Conservation (phyloP, 345 rosid genomes). For the Lepidium didymum region DNA sequence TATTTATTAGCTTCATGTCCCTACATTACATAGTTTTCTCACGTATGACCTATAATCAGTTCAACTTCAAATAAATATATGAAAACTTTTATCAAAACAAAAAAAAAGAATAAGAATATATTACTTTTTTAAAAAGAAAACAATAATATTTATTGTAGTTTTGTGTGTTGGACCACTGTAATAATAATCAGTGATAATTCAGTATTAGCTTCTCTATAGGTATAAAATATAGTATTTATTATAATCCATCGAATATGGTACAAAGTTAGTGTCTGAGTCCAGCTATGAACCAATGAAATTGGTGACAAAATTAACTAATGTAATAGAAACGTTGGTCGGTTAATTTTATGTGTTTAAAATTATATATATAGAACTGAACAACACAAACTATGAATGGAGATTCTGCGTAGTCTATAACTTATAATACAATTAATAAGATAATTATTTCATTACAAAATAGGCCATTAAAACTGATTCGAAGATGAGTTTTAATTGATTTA, state of each 20-base stretch:
- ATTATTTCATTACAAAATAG: too few relatives aligned
- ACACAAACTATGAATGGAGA: background rate
- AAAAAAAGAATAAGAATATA: too few relatives aligned
- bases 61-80: background rate
- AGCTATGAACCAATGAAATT: background rate
- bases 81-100: too few relatives aligned
- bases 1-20: background rate
- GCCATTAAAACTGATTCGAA: too few relatives aligned
- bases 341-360: background rate
- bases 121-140: background rate
- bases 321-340: background rate
- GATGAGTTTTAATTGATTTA: too few relatives aligned
- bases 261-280: background rate
- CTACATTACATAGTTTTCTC: constrained; percentile 8
- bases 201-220: background rate
- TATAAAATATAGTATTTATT: background rate
- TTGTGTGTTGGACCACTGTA: constrained; percentile 19
- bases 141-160: background rate
- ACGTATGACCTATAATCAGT: background rate
- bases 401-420: background rate
- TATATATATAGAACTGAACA: background rate
- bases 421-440: background rate
- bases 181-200: constrained; percentile 7
- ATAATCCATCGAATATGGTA: background rate
- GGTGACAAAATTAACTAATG: background rate